Evolutionary conservation across 2,329 filamentous ascomycete genomes (phyloP).

Genomic region (Bertia moriformis): DNA sequence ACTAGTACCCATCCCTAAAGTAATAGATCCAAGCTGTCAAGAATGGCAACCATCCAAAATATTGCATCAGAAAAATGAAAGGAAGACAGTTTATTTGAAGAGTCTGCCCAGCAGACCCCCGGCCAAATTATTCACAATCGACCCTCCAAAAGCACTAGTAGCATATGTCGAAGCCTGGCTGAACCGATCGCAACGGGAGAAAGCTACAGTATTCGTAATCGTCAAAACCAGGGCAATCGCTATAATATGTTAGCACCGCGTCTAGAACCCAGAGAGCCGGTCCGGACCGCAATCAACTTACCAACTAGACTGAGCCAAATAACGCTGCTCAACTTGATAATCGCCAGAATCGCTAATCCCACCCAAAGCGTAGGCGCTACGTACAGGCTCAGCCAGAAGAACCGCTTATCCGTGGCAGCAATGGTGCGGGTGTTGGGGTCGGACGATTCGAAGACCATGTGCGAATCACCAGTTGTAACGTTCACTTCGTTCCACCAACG

Average conservation of each 20-base stretch:
- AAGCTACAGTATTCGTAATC: slow-evolving; percentile 32
- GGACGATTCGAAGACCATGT: slow-evolving; percentile 33
- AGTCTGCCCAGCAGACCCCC: slow-evolving; percentile 36
- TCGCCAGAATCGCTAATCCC: slow-evolving; percentile 26
- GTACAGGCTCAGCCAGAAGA: slow-evolving; percentile 34
- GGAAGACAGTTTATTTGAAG: slow-evolving; percentile 29
- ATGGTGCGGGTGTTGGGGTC: slow-evolving; percentile 24
- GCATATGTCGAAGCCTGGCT: slow-evolving; percentile 43
- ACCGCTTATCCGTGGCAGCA: slow-evolving; percentile 30
- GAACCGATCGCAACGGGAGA: slow-evolving; percentile 33
- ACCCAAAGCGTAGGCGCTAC: slow-evolving; percentile 29
- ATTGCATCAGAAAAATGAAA: no score
- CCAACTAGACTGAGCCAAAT: slow-evolving; percentile 34
- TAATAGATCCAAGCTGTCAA: no score
- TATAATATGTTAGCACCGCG: slow-evolving; percentile 8
- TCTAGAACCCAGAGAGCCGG: neutral
- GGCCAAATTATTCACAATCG: slow-evolving; percentile 36
- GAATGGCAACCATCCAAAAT: no score
- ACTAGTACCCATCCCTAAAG: no score
- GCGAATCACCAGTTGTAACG: slow-evolving; percentile 25
- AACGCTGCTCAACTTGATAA: slow-evolving; percentile 25
- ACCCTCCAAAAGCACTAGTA: slow-evolving; percentile 35
- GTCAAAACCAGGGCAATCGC: slow-evolving; percentile 31
- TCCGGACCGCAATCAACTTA: slow-evolving; percentile 21
- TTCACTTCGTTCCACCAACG: slow-evolving; percentile 37